A percentile compares a stretch with the other conserved stretches of the same genome.
Evolutionary conservation across 331 rosid genomes (phyloP).

Genomic region (Quercus lobata): DNA sequence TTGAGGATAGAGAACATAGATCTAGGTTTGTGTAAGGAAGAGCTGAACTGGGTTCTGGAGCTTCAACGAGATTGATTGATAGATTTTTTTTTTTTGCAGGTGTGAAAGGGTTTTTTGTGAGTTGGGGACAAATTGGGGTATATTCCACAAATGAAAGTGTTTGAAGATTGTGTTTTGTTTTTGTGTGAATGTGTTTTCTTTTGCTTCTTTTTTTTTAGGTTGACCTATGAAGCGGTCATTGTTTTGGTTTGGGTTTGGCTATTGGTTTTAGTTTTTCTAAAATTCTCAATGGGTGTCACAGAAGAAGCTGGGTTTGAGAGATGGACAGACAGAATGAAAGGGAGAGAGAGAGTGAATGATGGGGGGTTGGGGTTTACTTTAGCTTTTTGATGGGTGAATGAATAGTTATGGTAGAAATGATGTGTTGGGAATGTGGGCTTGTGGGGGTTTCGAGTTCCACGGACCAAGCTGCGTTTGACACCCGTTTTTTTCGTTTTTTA

Average conservation of each 20-base stretch:
- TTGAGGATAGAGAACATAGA: not conserved
- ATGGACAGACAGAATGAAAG: not conserved
- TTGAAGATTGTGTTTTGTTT: not conserved
- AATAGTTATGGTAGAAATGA: too few relatives aligned
- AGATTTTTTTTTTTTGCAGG: not conserved
- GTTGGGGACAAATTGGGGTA: not conserved
- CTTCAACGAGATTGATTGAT: not conserved
- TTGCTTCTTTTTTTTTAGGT: not conserved
- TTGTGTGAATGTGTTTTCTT: not conserved
- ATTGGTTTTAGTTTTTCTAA: not conserved
- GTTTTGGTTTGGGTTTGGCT: not conserved
- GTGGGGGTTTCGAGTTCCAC: not conserved
- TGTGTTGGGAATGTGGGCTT: not conserved
- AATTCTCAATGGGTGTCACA: not conserved
- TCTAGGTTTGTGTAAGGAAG: not conserved
- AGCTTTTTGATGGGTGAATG: too few relatives aligned
- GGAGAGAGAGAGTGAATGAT: not conserved
- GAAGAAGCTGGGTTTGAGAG: slow-evolving; percentile 2
- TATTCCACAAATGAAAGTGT: slow-evolving; percentile 16
- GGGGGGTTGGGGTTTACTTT: too few relatives aligned
- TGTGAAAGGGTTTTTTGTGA: not conserved
- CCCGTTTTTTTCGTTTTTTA: too few relatives aligned
- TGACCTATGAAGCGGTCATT: not conserved
- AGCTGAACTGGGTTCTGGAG: not conserved
- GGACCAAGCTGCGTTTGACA: too few relatives aligned